These are phyloP conservation scores for Penicillium cataractarum DNA, from an alignment of 495 filamentous ascomycete species.

Conservation along the genomic window DNA sequence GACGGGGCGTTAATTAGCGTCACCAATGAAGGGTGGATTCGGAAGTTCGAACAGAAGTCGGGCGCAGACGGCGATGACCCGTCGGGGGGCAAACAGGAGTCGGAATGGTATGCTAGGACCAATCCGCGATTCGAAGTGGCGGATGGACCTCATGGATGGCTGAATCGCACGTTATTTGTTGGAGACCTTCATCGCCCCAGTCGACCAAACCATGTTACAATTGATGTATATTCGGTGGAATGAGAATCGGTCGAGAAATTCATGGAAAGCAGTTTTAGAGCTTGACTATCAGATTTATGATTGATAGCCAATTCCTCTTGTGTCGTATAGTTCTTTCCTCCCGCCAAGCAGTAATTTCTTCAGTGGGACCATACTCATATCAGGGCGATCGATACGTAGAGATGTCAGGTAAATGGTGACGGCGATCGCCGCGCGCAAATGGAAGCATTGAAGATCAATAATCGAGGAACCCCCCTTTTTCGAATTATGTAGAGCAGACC, in stretches of 20 bases:
- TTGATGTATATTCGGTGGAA: conserved; percentile 16
- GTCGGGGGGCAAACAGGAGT: background rate
- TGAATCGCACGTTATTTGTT: conserved; percentile 17
- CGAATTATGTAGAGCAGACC: no score
- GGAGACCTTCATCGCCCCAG: conserved; percentile 12
- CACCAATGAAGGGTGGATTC: conserved; percentile 16
- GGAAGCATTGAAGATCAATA: no score
- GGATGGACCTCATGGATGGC: conserved; percentile 7
- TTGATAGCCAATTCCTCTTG: no score
- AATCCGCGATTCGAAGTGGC: conserved; percentile 16
- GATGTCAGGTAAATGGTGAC: no score
- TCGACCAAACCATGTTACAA: conserved; percentile 13
- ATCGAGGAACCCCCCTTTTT: no score
- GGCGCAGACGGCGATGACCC: background rate
- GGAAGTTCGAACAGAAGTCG: conserved; percentile 3
- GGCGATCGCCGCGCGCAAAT: no score
- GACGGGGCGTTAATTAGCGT: conserved; percentile 11
- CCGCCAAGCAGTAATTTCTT: no score
- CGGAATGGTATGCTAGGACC: conserved; percentile 16
- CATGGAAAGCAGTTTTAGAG: background rate
- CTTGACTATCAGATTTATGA: background rate
- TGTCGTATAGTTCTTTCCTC: no score
- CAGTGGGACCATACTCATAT: no score
- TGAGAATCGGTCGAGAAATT: background rate
- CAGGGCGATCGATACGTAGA: no score